Evolutionary conservation across 2,329 filamentous ascomycete genomes (phyloP), one percentile per base, ranked within the genome.

Genomic region (Alternaria triticina): DNA sequence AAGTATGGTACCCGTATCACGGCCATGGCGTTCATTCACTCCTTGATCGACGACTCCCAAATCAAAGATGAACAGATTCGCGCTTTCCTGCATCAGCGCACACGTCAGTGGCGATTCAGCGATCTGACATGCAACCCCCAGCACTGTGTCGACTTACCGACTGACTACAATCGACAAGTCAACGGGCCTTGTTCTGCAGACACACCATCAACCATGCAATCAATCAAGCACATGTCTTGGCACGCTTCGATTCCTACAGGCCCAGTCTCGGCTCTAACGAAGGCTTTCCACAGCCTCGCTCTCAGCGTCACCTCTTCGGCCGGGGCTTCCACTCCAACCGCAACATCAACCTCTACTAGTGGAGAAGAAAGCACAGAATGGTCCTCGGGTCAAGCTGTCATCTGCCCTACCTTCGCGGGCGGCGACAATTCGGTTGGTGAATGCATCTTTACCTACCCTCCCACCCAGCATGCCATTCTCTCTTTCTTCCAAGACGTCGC

Each of bases 401-500:
- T 72, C 82, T 78, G 74, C 40, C 72, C 74, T 4, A 73, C 89
- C 65, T 91, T 90, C 78, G 90, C 90, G n/a, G 86, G 89, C 2
- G 90, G 90, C 4, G 88, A 91, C 65, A 70, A 79, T 1, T 74
- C 83, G 33, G 83, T 88, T 71, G 81, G 81, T 8, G 92, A 96
- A 76, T 82, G 83, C 40, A 85, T 92, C 64, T 84, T 94, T 56
- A 74, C 74, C 1, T 28, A 72, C 20, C 82, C 90, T 12, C 77
- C 75, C 11, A 85, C 86, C 0, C 85, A 87, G 66, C 70, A 75
- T 12, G 77, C 82, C 3, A 85, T 92, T 25, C 77, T 93, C 3
- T 77, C 81, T 43, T 94, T 89, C 85, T 82, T 94, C 36, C 80
- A 88, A 52, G 81, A 86, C 40, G 84, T 90, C 12, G 84, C 86